Evolutionary conservation across 148 eudicot genomes (phyloP).

Genomic region (Suaeda aralocaspica): DNA sequence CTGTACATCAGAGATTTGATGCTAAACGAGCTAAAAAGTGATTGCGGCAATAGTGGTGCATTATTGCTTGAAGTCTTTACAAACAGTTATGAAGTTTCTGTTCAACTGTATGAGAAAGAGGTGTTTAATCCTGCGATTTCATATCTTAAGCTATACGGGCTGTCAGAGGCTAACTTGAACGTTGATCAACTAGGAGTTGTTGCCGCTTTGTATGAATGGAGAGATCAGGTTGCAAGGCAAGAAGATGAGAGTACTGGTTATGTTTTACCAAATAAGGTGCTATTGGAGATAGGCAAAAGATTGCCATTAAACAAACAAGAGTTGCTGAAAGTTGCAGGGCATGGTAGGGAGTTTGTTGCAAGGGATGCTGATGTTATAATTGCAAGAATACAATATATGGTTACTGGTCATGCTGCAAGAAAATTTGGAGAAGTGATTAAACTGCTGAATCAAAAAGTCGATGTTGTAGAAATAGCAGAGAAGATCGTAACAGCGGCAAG

Average conservation of each 20-base stretch:
- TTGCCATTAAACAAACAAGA: neutral
- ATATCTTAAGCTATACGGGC: conserved; percentile 4
- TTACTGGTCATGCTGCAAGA: neutral
- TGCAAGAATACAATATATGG: neutral
- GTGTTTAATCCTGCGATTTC: neutral
- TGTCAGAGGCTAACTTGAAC: neutral
- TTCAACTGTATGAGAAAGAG: conserved; percentile 8
- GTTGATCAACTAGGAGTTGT: neutral
- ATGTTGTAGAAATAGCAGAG: neutral
- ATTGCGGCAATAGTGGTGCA: too few relatives aligned
- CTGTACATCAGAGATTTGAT: neutral
- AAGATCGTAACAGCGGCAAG: too few relatives aligned
- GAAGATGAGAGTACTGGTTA: conserved; percentile 21
- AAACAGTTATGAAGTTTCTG: neutral
- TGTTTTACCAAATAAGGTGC: conserved; percentile 4
- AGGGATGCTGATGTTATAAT: neutral
- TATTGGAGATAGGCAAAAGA: conserved; percentile 5
- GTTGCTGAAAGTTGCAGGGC: neutral
- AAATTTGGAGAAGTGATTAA: neutral
- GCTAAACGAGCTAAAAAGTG: neutral
- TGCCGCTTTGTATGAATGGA: neutral
- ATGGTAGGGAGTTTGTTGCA: neutral
- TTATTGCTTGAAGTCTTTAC: neutral
- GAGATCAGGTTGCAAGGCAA: conserved; percentile 13
- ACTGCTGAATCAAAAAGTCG: neutral